Percentiles rank a stretch among this genome's conserved stretches.
These are phyloP conservation scores for Penium margaritaceum DNA, from an alignment of 139 green algal genomes.

Conservation along the genomic window DNA sequence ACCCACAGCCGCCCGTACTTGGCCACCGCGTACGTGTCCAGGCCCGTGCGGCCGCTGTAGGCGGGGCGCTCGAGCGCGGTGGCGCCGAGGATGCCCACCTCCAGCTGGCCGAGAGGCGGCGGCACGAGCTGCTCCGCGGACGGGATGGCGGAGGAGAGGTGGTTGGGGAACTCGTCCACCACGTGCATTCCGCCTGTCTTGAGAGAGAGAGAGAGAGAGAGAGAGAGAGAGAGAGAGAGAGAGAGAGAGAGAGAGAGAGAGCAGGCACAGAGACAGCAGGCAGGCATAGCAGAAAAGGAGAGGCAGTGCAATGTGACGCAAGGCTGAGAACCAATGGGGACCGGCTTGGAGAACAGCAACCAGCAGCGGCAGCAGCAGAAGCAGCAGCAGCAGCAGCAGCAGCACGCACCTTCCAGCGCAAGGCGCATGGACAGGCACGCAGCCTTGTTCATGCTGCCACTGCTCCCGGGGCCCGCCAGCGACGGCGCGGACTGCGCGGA, in stretches of 20 bases:
- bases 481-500: no score
- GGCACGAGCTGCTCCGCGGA: not conserved
- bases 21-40: conserved; percentile 27
- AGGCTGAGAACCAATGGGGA: not conserved
- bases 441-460: not conserved
- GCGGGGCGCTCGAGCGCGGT: not conserved
- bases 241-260: not conserved
- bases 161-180: not conserved
- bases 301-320: not conserved
- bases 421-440: not conserved
- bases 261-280: not conserved
- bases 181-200: not conserved
- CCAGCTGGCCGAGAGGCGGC: not conserved
- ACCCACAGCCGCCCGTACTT: conserved; percentile 37
- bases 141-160: not conserved
- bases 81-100: conserved; percentile 3
- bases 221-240: not conserved
- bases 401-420: no score
- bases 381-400: not conserved
- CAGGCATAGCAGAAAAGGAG: not conserved
- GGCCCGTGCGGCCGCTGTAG: not conserved
- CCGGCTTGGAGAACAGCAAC: not conserved
- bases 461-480: not conserved
- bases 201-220: not conserved
- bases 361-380: not conserved